Evolutionary conservation across 2,329 filamentous ascomycete genomes (phyloP).

Genomic region (Colletotrichum sp.): DNA sequence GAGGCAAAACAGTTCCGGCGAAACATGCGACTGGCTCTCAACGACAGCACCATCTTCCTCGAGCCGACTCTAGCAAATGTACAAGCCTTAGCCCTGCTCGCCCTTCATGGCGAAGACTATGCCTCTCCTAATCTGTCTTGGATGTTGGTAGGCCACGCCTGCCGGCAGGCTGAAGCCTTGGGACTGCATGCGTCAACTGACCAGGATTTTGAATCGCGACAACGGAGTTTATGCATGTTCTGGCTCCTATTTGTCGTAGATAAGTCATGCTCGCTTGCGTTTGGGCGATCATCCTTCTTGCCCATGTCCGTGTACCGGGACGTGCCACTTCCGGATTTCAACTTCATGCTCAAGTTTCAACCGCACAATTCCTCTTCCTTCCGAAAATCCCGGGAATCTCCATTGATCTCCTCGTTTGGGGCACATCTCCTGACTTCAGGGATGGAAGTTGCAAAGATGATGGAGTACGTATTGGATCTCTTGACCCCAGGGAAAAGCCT

Average conservation of each 20-base stretch:
- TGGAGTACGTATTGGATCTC: background rate
- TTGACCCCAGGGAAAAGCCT: background rate
- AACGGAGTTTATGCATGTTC: background rate
- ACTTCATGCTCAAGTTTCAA: background rate
- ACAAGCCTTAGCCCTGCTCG: background rate
- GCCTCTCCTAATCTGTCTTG: background rate
- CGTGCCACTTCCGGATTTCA: background rate
- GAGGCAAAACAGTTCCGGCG: background rate
- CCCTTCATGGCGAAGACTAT: constrained; percentile 1
- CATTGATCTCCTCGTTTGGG: background rate
- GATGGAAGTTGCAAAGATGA: background rate
- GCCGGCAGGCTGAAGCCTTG: background rate
- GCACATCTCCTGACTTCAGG: background rate
- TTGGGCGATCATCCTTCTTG: background rate
- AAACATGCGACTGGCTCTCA: background rate
- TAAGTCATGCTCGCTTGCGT: background rate
- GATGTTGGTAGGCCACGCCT: constrained; percentile 3
- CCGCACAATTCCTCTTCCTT: background rate
- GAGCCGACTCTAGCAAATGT: background rate
- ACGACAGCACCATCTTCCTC: background rate
- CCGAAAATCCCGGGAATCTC: background rate
- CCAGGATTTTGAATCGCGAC: background rate
- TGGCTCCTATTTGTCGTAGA: constrained; percentile 1
- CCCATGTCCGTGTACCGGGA: background rate
- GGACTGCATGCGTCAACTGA: background rate